These are phyloP conservation scores for Schizochytrium sp. DNA, from an alignment of 108 stramenopile genomes.

Conservation along the genomic window DNA sequence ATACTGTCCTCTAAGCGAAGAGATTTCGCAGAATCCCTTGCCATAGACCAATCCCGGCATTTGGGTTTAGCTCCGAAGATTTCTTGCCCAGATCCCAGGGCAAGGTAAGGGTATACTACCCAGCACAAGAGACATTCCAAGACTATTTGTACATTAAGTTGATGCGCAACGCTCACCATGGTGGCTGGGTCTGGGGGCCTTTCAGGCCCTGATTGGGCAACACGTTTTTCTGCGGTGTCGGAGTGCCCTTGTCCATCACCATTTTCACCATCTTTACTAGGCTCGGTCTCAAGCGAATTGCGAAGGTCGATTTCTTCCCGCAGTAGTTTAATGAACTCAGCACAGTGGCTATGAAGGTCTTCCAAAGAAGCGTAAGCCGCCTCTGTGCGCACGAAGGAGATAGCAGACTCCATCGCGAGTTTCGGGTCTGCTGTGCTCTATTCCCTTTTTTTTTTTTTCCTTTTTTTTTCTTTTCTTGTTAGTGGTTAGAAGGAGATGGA, in stretches of 20 bases:
- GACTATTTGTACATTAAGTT: not conserved
- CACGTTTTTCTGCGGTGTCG: not conserved
- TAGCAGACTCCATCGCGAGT: not conserved
- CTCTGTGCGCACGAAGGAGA: not conserved
- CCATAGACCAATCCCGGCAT: not conserved
- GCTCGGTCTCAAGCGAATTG: not conserved
- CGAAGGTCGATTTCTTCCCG: not conserved
- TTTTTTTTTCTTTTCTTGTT: not conserved
- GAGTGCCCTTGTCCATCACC: not conserved
- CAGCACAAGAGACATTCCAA: slow-evolving; percentile 17
- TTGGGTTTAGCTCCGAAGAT: not conserved
- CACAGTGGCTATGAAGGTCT: not conserved
- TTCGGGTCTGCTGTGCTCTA: not conserved
- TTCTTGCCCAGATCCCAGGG: not conserved
- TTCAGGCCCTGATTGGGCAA: not conserved
- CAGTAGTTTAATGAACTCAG: not conserved
- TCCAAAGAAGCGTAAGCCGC: not conserved
- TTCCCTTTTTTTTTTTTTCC: not conserved
- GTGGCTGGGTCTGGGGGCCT: not conserved
- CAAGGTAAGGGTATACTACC: not conserved
- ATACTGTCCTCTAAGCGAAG: not conserved
- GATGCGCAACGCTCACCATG: slow-evolving; percentile 2
- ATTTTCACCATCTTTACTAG: not conserved
- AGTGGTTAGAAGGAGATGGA: not conserved
- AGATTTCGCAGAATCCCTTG: not conserved